phyloP scores from a whole-genome alignment of 352 stramenopile genomes.

The Phytopythium boreale region DNA sequence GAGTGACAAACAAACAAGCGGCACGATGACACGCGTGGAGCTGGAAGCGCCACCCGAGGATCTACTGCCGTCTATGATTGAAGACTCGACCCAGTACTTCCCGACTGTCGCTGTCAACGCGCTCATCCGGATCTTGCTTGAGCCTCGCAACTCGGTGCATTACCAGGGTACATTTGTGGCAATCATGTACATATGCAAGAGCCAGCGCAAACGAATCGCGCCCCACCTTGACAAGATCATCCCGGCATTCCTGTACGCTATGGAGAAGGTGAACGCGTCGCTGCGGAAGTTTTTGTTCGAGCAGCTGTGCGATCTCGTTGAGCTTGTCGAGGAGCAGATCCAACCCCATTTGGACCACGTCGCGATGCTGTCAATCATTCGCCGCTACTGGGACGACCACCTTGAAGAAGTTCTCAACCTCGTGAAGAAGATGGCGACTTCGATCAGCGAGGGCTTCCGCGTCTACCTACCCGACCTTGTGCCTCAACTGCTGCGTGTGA shows the following conservation, averaged over 20 bases:
- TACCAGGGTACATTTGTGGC: slow-evolving; percentile 97
- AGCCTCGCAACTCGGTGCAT: slow-evolving; percentile 94
- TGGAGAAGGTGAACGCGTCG: slow-evolving; percentile 86
- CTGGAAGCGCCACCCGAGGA: slow-evolving; percentile 70
- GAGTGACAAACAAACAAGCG: slow-evolving; percentile 73
- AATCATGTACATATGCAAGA: slow-evolving; percentile 99
- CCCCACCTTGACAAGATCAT: slow-evolving; percentile 97
- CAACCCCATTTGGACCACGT: slow-evolving; percentile 86
- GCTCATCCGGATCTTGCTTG: slow-evolving; percentile 97
- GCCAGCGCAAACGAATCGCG: slow-evolving; percentile 91
- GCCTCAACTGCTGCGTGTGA: slow-evolving; percentile 85
- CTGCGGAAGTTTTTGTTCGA: slow-evolving; percentile 95
- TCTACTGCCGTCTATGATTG: slow-evolving; percentile 78
- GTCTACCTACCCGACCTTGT: slow-evolving; percentile 88
- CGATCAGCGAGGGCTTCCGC: slow-evolving; percentile 82
- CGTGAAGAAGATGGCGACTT: slow-evolving; percentile 91
- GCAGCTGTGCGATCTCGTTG: slow-evolving; percentile 94
- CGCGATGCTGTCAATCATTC: slow-evolving; percentile 78
- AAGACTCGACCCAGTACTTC: slow-evolving; percentile 94
- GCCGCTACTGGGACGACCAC: slow-evolving; percentile 90
- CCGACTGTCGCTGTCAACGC: slow-evolving; percentile 95
- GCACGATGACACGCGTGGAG: slow-evolving; percentile 56
- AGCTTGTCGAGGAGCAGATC: slow-evolving; percentile 97
- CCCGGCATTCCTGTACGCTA: slow-evolving; percentile 94
- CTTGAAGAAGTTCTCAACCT: slow-evolving; percentile 97